Base-by-base conservation (phyloP, 805 yeast genomes). In the Kuraishia borneana region DNA sequence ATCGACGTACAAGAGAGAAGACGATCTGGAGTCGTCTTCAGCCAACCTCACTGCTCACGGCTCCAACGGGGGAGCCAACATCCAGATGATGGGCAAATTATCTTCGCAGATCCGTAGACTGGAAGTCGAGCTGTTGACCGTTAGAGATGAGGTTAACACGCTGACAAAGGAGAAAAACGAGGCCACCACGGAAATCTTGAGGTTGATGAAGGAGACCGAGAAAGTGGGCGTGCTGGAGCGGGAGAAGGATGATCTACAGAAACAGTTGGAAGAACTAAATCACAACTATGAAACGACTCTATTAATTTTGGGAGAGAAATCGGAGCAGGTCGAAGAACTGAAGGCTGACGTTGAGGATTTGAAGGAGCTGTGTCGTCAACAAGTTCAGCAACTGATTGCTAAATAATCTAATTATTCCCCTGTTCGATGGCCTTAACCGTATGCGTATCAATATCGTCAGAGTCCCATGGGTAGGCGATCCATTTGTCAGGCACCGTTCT, bases 391-490 rank as follows among this genome's bases (percentile, higher is more conserved):
- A 43, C 68, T 89, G 72, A 76, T 85, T 30, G 79, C 70, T 29
- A 44, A 81, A 45, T 83, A 78, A 42, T 62, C 29, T 41, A 73
- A 45, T 63, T 64, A 52, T 78, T 72, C 22, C 87, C 88, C 58
- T 83, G 94, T 34, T 58, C 62, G 35, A 61, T 59, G 20, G 94
- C 89, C 25, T 51, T 48, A 42, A 62, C 63, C 18, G 92, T 78
- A 53, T 83, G 95, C 41, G 64, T 65, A 48, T 82, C 94, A 44
- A 83, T 84, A 55, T 83, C 92, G 19, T 56, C 59, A 14, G 92
- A 80, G 52, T 84, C 95, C 94, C 94, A 82, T 31, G 94, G 94
- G 48, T 82, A 82, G 17, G 92, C 88, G 43, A 78, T 81, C 94
- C 94, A 82, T 38, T 66, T 65, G 49, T 83, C 92, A 23, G 82